Conservation (phyloP, 192 early-diverging fungal species). For the Coemansia sp. region DNA sequence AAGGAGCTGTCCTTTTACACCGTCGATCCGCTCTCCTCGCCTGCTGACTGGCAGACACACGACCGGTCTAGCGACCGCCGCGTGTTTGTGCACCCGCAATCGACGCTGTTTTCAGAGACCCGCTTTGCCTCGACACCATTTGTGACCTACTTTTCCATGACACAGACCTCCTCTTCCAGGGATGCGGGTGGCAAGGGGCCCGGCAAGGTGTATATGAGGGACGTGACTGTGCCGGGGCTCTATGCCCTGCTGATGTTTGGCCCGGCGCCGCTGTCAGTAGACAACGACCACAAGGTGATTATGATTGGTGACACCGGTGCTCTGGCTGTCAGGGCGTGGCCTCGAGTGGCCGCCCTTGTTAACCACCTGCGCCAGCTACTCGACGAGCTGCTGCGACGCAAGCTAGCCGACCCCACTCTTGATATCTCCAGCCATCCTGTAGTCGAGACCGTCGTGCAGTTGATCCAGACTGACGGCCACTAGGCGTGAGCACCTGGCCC, state of each 20-base stretch:
- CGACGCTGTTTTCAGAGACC: slow-evolving; percentile 60
- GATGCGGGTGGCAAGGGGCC: background rate
- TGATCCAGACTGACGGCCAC: slow-evolving; percentile 30
- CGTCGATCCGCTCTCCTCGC: slow-evolving; percentile 27
- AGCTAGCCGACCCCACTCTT: slow-evolving; percentile 64
- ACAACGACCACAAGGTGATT: slow-evolving; percentile 64
- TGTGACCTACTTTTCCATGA: slow-evolving; percentile 64
- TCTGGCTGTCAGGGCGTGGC: slow-evolving; percentile 68
- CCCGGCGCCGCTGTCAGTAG: slow-evolving; percentile 66
- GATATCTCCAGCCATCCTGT: slow-evolving; percentile 47
- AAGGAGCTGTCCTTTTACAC: slow-evolving; percentile 70
- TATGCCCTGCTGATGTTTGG: slow-evolving; percentile 83
- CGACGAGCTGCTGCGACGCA: slow-evolving; percentile 64
- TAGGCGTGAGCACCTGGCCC: background rate
- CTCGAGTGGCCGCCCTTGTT: slow-evolving; percentile 68
- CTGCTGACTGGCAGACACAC: slow-evolving; percentile 10
- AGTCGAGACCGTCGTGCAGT: slow-evolving; percentile 16
- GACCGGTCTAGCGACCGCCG: slow-evolving; percentile 53
- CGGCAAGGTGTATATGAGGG: slow-evolving; percentile 51
- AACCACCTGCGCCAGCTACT: slow-evolving; percentile 70
- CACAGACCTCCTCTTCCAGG: slow-evolving; percentile 8
- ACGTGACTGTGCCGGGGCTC: slow-evolving; percentile 57
- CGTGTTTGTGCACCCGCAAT: slow-evolving; percentile 85
- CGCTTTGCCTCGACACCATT: slow-evolving; percentile 64
- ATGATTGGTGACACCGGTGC: slow-evolving; percentile 55